phyloP scores from a whole-genome alignment of 2,329 filamentous ascomycete genomes.

The Penicillium expansum region DNA sequence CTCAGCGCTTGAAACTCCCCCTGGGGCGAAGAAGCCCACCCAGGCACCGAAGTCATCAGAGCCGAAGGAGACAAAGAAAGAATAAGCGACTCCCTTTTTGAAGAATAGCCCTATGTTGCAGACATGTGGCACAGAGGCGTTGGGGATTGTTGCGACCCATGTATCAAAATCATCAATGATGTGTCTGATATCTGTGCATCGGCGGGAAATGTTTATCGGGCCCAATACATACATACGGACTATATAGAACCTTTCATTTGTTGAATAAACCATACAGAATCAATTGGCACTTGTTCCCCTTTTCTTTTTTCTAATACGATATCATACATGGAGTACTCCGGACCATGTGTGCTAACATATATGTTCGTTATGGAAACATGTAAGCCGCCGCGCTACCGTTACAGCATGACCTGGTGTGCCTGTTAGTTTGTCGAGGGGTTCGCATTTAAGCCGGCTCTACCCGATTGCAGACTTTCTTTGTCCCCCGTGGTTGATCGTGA shows the following conservation, averaged over 20 bases:
- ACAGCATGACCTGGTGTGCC: too few species aligned
- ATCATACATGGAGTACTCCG: too few species aligned
- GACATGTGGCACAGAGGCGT: constrained; percentile 20
- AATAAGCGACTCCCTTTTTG: neutral
- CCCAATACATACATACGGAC: constrained; percentile 5
- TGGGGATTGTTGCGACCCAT: constrained; percentile 14
- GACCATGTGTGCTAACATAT: too few species aligned
- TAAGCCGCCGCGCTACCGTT: too few species aligned
- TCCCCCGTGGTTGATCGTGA: too few species aligned
- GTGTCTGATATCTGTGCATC: constrained; percentile 10
- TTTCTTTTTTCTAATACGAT: neutral
- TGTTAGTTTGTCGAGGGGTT: too few species aligned
- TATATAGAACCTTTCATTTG: constrained; percentile 4
- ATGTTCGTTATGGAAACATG: too few species aligned
- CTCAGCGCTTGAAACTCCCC: constrained; percentile 12
- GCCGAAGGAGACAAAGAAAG: constrained; percentile 16
- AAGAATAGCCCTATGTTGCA: neutral
- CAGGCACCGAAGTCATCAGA: neutral
- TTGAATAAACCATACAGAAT: constrained; percentile 1
- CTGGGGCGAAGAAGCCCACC: neutral
- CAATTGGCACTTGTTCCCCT: neutral
- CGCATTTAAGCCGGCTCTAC: too few species aligned
- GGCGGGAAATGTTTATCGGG: neutral
- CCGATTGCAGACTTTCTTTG: too few species aligned
- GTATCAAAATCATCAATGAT: constrained; percentile 12